Evolutionary conservation across 1,284 basidiomycete genomes (phyloP).

Genomic region (Pseudozyma tsukubaensis): DNA sequence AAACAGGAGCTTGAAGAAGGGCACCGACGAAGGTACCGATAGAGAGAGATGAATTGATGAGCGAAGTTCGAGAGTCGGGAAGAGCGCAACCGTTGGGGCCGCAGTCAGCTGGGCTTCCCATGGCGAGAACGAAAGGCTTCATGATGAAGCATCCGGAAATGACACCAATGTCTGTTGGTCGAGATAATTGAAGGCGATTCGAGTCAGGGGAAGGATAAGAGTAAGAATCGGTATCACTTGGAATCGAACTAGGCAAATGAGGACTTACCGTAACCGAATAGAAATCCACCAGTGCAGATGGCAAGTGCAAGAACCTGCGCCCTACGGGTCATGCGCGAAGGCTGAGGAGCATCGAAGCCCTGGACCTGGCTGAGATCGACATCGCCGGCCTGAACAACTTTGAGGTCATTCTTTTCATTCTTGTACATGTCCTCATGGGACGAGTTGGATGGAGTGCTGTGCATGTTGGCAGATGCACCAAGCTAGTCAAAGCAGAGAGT

Average conservation of each 20-base stretch:
- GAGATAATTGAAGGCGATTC: too few species aligned
- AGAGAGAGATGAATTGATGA: conserved; percentile 79
- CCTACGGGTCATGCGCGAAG: conserved; percentile 46
- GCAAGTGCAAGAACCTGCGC: conserved; percentile 44
- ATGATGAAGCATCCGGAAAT: conserved; percentile 57
- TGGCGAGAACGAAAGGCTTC: conserved; percentile 48
- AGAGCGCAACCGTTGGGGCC: conserved; percentile 31
- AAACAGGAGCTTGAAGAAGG: conserved; percentile 71
- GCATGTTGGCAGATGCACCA: conserved; percentile 17
- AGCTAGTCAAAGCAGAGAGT: too few species aligned
- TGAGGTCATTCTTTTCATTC: conserved; percentile 43
- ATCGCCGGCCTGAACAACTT: conserved; percentile 35
- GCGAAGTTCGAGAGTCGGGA: conserved; percentile 72
- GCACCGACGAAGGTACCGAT: conserved; percentile 80
- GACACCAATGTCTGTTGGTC: conserved; percentile 53
- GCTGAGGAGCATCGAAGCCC: conserved; percentile 47
- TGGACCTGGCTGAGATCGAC: conserved; percentile 28
- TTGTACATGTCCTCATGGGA: conserved; percentile 46
- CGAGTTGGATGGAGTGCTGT: conserved; percentile 25
- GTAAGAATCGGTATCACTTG: too few species aligned
- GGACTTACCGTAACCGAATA: conserved; percentile 56
- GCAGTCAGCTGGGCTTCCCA: conserved; percentile 37
- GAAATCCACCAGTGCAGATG: conserved; percentile 53
- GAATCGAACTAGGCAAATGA: too few species aligned
- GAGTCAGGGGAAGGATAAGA: too few species aligned